Conservation (phyloP, 75 land plant genomes). For the Cunninghamia lanceolata region DNA sequence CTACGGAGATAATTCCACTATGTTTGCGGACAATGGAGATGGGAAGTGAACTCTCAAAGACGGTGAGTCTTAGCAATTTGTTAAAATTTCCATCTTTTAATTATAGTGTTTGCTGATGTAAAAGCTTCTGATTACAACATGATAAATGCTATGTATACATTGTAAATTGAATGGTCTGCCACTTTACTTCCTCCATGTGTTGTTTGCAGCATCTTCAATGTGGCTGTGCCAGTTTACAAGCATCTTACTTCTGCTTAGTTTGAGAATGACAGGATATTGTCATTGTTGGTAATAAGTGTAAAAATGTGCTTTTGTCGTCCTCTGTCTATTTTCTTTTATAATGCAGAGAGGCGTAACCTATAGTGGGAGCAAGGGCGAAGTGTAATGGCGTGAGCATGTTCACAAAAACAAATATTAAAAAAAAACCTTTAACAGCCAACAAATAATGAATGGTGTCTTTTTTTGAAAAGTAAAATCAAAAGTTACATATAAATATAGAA, state of each 20-base stretch:
- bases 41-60: constrained; percentile 98
- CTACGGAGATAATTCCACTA: constrained; percentile 95
- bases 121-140: background rate
- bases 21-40: constrained; percentile 98
- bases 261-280: background rate
- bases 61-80: constrained; percentile 44
- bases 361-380: too few species aligned
- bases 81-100: background rate
- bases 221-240: background rate
- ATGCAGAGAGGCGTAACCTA: background rate
- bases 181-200: background rate
- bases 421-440: too few species aligned
- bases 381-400: too few species aligned
- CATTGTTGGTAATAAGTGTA: background rate
- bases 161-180: background rate
- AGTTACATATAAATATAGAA: too few species aligned
- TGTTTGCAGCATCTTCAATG: background rate
- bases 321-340: background rate
- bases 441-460: too few species aligned
- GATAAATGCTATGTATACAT: background rate
- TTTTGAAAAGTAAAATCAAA: too few species aligned
- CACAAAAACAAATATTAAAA: too few species aligned
- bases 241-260: background rate
- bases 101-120: background rate
- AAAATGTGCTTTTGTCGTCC: background rate